These are phyloP conservation scores for Gaeumannomyces sp. DNA, from an alignment of 2,329 filamentous ascomycete genomes.

Conservation along the genomic window DNA sequence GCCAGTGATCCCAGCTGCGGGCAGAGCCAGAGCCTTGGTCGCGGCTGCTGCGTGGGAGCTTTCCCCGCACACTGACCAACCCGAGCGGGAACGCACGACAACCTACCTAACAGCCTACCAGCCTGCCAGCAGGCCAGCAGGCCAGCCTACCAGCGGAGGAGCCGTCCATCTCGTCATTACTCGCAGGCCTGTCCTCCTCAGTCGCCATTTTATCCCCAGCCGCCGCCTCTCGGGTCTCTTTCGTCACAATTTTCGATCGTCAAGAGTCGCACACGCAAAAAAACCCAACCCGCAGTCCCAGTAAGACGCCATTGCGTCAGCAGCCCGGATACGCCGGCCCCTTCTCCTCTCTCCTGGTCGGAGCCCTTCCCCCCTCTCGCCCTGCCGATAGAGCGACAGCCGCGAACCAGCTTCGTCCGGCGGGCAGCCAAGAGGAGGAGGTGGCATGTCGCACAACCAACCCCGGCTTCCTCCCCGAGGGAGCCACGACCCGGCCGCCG, in stretches of 20 bases:
- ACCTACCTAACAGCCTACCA: neutral
- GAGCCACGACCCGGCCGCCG: slow-evolving; percentile 4
- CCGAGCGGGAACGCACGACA: neutral
- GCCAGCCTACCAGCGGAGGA: neutral
- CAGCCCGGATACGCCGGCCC: no score
- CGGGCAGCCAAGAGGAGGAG: slow-evolving; percentile 1
- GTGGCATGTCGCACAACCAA: slow-evolving; percentile 9
- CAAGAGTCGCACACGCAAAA: neutral
- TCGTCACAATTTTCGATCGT: neutral
- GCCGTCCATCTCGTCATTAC: neutral
- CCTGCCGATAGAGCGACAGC: no score
- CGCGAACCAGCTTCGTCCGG: neutral
- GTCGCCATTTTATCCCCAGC: neutral
- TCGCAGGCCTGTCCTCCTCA: neutral
- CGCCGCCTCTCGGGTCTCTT: neutral
- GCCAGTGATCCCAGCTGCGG: slow-evolving; percentile 4
- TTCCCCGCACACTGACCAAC: slow-evolving; percentile 10
- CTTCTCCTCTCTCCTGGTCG: no score
- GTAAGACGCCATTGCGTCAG: no score
- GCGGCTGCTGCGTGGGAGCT: slow-evolving; percentile 11
- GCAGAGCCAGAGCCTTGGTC: slow-evolving; percentile 1
- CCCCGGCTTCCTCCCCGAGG: slow-evolving; percentile 3
- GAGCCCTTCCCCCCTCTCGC: no score
- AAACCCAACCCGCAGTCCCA: neutral
- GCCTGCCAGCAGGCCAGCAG: neutral